Conservation (phyloP, 78 protist species). For the Trichosphaerium sp. region DNA sequence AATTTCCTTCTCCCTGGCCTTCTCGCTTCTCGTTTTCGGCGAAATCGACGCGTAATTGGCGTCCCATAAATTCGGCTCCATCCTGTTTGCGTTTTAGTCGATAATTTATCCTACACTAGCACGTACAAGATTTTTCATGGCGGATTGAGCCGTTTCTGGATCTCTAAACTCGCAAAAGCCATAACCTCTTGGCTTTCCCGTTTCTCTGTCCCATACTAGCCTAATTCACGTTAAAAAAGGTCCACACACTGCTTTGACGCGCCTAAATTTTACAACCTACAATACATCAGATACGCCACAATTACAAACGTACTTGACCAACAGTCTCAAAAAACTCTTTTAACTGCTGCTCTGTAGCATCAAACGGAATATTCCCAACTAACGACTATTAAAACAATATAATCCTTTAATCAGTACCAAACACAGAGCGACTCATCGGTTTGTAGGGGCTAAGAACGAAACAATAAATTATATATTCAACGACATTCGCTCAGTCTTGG, state of each 20-base stretch:
- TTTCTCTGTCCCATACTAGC: conserved; percentile 62
- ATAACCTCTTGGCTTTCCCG: conserved; percentile 68
- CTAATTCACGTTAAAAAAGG: conserved; percentile 10
- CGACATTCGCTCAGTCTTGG: too few species aligned
- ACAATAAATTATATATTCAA: too few species aligned
- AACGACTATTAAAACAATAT: background rate
- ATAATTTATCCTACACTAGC: conserved; percentile 52
- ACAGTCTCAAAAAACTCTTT: conserved; percentile 54
- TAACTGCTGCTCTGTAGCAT: conserved; percentile 63
- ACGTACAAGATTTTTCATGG: conserved; percentile 51
- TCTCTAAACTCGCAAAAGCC: conserved; percentile 82
- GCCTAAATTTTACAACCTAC: conserved; percentile 30
- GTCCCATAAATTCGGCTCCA: conserved; percentile 1
- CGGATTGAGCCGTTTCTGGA: conserved; percentile 55
- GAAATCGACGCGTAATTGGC: too few species aligned
- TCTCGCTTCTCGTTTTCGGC: conserved; percentile 1
- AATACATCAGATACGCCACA: conserved; percentile 14
- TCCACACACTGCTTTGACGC: background rate
- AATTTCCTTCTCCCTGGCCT: background rate
- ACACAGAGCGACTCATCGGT: too few species aligned
- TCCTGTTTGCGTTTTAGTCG: conserved; percentile 29
- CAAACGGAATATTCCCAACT: conserved; percentile 88
- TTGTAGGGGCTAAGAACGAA: too few species aligned
- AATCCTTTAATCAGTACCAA: too few species aligned
- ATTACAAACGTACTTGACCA: too few species aligned